Evolutionary conservation across 495 filamentous ascomycete species (phyloP), one percentile per base, ranked within the genome.

Genomic region (Xylaria telfairii): DNA sequence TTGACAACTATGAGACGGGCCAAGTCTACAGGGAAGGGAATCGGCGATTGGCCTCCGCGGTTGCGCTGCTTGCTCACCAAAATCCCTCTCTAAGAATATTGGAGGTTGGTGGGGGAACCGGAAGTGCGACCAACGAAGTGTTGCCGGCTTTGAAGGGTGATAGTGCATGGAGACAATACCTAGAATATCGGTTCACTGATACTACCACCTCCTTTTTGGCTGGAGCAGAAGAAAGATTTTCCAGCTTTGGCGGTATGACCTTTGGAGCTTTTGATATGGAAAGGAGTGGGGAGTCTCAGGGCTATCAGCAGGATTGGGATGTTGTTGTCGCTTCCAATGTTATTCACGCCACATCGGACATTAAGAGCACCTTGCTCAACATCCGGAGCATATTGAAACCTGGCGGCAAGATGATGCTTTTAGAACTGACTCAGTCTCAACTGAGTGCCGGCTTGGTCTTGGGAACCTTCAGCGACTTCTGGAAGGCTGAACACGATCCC

Each of bases 381-480:
- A 54, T 82, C 0, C 73, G 76, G 0, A 71, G 56, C 8, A 41
- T 79, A 3, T 67, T 83, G 0, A 63, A 30, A 63, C 60, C 60
- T 1, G 60, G 60, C 1, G 60, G 60, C 12, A 63, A 46, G 41
- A 13, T 63, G 21, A 30, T 63, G 1, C 10, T 63, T 1, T 10
- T 63, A 24, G 60, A 63, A 17, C 9, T 44, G 37, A 63, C 41
- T 4, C 37, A 46, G 4, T 12, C 60, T 2, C 60, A 44, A 32
- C 39, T 63, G 2, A 46, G 60, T 3, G 39, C 37, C 8, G 60
- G 60, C 3, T 12, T 63, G 37, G 60, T 63, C 3, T 12, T 86
- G 0, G 79, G 78, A 4, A 67, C 74, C 2, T 72, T 87, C 1
- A 77, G 81, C 4, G 83, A 80, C 0, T 88, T 85, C 83, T 88